Evolutionary conservation across 345 rosid species (phyloP).

Genomic region (Erucastrum elatum): DNA sequence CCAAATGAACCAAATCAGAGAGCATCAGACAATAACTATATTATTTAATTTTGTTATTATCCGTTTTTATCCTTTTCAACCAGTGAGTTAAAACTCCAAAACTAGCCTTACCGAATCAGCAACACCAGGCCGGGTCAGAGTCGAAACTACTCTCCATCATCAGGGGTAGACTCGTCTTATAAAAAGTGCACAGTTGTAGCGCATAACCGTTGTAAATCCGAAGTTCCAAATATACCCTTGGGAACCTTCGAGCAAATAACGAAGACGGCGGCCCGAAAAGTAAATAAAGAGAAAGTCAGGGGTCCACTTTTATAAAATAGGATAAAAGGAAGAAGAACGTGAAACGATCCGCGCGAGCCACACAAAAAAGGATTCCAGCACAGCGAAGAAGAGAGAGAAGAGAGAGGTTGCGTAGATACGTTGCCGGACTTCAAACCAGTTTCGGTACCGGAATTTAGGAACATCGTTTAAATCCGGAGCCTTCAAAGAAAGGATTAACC

Average conservation of each 20-base stretch:
- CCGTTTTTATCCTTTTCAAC: not conserved
- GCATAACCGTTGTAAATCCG: conserved; percentile 34
- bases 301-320: conserved; percentile 35
- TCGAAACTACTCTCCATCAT: not conserved
- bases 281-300: conserved; percentile 27
- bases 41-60: not conserved
- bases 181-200: conserved; percentile 13
- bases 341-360: conserved; percentile 55
- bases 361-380: conserved; percentile 44
- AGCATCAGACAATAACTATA: not conserved
- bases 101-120: not conserved
- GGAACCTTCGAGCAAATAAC: conserved; percentile 23
- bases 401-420: conserved; percentile 56
- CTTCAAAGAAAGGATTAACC: conserved; percentile 2
- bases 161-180: conserved; percentile 1
- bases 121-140: not conserved
- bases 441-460: conserved; percentile 67
- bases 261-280: conserved; percentile 38
- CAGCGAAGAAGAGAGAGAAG: conserved; percentile 34
- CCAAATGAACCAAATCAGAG: not conserved
- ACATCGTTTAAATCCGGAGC: conserved; percentile 64
- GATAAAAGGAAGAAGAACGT: conserved; percentile 35
- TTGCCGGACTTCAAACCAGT: conserved; percentile 78
- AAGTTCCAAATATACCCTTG: conserved; percentile 37
- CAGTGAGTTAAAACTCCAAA: not conserved